Conservation (phyloP, 1,284 basidiomycete species). For the Apiotrichum gamsii region DNA sequence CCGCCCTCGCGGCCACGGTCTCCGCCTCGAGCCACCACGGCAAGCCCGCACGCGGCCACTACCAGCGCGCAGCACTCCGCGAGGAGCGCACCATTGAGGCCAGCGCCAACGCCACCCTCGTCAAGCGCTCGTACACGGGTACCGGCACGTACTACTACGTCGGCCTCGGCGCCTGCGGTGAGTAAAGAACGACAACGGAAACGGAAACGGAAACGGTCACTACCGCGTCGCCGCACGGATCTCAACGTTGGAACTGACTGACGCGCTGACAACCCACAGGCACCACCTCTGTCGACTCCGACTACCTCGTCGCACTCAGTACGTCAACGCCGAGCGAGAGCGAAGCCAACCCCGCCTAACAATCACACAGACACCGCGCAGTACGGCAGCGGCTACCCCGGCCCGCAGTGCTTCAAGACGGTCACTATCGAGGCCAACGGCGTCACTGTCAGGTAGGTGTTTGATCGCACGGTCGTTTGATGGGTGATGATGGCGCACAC, state of each 20-base stretch:
- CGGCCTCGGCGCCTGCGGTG: slow-evolving; percentile 20
- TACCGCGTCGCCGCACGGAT: no score
- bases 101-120: background rate
- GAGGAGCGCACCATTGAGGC: background rate
- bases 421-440: slow-evolving; percentile 63
- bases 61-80: background rate
- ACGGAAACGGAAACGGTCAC: no score
- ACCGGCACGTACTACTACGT: slow-evolving; percentile 16
- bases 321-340: background rate
- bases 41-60: background rate
- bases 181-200: no score
- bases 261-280: background rate
- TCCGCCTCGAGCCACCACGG: background rate
- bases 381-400: slow-evolving; percentile 51
- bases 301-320: slow-evolving; percentile 21
- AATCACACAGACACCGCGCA: slow-evolving; percentile 25
- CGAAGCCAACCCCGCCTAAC: no score
- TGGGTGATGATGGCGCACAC: no score
- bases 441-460: slow-evolving; percentile 48
- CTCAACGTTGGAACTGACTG: no score
- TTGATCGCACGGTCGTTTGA: no score
- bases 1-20: background rate
- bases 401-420: slow-evolving; percentile 57
- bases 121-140: slow-evolving; percentile 4
- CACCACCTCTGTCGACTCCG: slow-evolving; percentile 1